phyloP scores from a whole-genome alignment of 306 rosid species.

The Abrus pulchellus region DNA sequence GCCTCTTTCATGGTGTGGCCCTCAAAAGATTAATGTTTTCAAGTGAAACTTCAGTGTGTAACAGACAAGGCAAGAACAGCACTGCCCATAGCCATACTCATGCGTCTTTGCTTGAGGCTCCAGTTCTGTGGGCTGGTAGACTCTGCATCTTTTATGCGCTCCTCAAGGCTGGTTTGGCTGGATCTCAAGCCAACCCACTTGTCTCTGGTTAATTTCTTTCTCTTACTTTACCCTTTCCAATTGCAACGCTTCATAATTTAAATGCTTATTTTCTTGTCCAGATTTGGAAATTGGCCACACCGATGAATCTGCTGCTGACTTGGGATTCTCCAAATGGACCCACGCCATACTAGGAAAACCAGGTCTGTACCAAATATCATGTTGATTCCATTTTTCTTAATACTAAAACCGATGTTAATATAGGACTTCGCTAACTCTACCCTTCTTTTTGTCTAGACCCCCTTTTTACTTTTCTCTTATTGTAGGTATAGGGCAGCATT shows the following conservation, averaged over 20 bases:
- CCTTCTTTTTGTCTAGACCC: neutral
- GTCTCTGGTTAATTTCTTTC: conserved; percentile 67
- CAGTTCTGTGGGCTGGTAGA: conserved; percentile 87
- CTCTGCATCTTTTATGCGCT: conserved; percentile 89
- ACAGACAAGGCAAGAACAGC: neutral
- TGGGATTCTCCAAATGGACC: conserved; percentile 95
- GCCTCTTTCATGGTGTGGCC: conserved; percentile 55
- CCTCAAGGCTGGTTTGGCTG: conserved; percentile 85
- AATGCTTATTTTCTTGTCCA: conserved; percentile 44
- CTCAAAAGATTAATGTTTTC: conserved; percentile 53
- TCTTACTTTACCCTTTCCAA: neutral
- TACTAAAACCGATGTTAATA: neutral
- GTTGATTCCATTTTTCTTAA: neutral
- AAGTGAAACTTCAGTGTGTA: conserved; percentile 30
- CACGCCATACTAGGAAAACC: conserved; percentile 78
- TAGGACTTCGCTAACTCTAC: neutral
- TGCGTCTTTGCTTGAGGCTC: conserved; percentile 85
- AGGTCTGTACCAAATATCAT: conserved; percentile 55
- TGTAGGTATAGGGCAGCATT: neutral
- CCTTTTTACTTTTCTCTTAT: neutral
- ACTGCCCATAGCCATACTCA: conserved; percentile 28
- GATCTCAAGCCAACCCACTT: conserved; percentile 85
- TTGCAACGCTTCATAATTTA: neutral
- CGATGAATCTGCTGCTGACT: conserved; percentile 66
- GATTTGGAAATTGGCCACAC: conserved; percentile 66